phyloP scores from a whole-genome alignment of 192 early-diverging fungal species.

The Linnemannia hyalina region DNA sequence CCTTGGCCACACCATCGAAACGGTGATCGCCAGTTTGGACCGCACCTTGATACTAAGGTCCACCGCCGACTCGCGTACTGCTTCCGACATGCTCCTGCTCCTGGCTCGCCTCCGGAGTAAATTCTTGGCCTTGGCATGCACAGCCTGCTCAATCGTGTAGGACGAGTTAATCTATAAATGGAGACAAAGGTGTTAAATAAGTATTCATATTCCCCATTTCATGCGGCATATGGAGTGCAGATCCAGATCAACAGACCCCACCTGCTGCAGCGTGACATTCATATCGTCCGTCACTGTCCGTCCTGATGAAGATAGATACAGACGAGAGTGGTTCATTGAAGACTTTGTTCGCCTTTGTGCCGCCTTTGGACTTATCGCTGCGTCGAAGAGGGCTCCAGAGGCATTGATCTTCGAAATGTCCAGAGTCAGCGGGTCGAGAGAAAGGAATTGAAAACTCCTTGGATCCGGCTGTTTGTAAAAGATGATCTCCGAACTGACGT shows the following conservation, averaged over 20 bases:
- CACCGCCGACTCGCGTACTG: constrained; percentile 56
- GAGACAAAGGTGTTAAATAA: neutral
- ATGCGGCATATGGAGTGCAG: neutral
- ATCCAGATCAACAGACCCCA: constrained; percentile 18
- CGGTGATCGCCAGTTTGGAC: constrained; percentile 34
- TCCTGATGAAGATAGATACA: constrained; percentile 34
- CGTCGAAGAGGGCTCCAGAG: constrained; percentile 43
- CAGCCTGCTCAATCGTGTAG: constrained; percentile 66
- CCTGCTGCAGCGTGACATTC: constrained; percentile 68
- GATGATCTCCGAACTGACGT: constrained; percentile 64
- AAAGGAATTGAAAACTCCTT: constrained; percentile 72
- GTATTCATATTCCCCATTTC: neutral
- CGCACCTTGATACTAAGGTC: constrained; percentile 53
- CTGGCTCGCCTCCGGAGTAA: constrained; percentile 47
- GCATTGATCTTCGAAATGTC: constrained; percentile 69
- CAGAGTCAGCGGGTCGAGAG: constrained; percentile 73
- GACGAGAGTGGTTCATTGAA: constrained; percentile 29
- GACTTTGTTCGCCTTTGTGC: constrained; percentile 55
- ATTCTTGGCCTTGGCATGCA: constrained; percentile 47
- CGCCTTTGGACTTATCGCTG: constrained; percentile 53
- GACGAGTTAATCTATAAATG: constrained; percentile 72
- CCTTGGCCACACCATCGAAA: constrained; percentile 40
- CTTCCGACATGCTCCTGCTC: constrained; percentile 56
- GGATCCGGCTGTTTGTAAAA: constrained; percentile 73
- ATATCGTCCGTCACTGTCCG: constrained; percentile 54